These are phyloP conservation scores for Sporothrix phasma DNA, from an alignment of 2,329 filamentous ascomycete genomes.

Conservation along the genomic window DNA sequence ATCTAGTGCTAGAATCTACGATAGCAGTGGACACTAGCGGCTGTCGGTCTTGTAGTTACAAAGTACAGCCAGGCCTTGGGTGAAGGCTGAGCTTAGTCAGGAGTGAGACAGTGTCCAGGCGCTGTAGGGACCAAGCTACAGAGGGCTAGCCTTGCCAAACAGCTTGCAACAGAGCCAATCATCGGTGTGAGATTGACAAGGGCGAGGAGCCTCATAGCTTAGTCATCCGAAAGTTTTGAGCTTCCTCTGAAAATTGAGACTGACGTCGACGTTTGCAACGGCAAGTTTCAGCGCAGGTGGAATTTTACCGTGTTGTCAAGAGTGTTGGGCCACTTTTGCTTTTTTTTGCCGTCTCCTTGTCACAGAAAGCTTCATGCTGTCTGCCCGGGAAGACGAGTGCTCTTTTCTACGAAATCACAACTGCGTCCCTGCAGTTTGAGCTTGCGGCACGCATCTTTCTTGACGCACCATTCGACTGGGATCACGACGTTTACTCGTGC, in stretches of 20 bases:
- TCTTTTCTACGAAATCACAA: background rate
- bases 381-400: background rate
- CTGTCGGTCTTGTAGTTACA: background rate
- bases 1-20: background rate
- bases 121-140: background rate
- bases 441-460: background rate
- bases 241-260: slow-evolving; percentile 5
- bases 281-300: background rate
- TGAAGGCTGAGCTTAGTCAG: too few species aligned
- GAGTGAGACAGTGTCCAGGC: too few species aligned
- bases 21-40: background rate
- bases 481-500: slow-evolving; percentile 5
- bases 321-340: background rate
- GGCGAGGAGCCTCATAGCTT: background rate
- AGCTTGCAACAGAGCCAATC: slow-evolving; percentile 8
- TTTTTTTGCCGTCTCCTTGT: background rate
- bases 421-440: background rate
- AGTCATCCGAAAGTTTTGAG: slow-evolving; percentile 9
- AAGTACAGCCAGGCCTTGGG: too few species aligned
- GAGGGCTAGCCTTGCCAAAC: background rate
- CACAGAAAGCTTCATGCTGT: background rate
- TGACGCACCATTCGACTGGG: background rate
- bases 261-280: background rate
- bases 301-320: background rate
- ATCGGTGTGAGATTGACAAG: background rate